Percentiles rank a stretch among this genome's conserved stretches.
These are phyloP conservation scores for Lignosus rhinocerotis DNA, from an alignment of 1,284 basidiomycete species.

Conservation along the genomic window DNA sequence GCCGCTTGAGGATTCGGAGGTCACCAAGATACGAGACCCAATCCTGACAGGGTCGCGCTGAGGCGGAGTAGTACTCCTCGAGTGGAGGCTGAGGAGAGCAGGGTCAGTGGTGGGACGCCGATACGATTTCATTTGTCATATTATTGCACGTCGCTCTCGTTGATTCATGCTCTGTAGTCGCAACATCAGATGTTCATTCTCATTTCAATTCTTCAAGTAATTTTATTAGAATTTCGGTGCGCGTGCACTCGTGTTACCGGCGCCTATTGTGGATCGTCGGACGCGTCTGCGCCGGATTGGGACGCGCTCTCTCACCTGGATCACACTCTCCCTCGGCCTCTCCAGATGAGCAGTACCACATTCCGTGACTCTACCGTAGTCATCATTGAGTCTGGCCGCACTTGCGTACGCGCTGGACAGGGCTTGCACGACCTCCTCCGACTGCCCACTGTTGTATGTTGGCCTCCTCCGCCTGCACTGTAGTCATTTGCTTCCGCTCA, in stretches of 20 bases:
- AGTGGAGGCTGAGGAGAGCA: neutral
- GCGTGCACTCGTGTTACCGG: neutral
- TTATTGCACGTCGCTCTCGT: constrained; percentile 4
- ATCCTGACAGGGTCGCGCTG: too few species aligned
- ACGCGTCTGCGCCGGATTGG: constrained; percentile 1
- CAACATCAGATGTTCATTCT: too few species aligned
- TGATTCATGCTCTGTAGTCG: constrained; percentile 7
- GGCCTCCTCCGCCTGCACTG: neutral
- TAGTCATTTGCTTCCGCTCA: constrained; percentile 3
- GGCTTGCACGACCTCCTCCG: constrained; percentile 82
- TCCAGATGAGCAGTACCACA: constrained; percentile 41
- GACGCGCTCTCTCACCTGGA: constrained; percentile 1
- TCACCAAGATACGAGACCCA: neutral
- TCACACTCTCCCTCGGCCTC: neutral
- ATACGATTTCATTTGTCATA: neutral
- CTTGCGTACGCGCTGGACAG: constrained; percentile 72
- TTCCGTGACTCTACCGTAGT: constrained; percentile 84
- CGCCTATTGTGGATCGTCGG: constrained; percentile 5
- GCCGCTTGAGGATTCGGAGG: constrained; percentile 14
- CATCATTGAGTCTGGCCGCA: constrained; percentile 77
- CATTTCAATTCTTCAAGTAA: too few species aligned
- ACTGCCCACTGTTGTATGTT: constrained; percentile 70
- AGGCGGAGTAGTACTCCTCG: too few species aligned
- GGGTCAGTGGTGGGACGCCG: neutral
- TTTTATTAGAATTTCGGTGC: too few species aligned